Base-by-base conservation (phyloP, 192 early-diverging fungal genomes). In the Coemansia sp. region DNA sequence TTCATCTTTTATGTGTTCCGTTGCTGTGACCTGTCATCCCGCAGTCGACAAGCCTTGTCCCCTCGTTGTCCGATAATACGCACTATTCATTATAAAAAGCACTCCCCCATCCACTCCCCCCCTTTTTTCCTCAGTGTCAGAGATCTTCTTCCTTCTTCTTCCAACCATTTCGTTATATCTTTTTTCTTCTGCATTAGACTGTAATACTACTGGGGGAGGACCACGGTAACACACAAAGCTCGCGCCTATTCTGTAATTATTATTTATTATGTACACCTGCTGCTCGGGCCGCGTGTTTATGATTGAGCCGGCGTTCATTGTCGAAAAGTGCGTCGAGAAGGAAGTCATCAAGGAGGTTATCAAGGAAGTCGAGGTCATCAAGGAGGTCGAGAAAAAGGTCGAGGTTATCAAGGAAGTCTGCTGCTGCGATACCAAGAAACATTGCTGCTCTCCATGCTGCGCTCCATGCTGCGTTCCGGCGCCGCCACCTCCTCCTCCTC, bases 311-410 rank as follows among this genome's bases (percentile, higher is more conserved):
- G 73, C 64, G 15, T 80, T 80, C 25, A 68, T 66, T 17, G 77
- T 80, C n/a, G 77, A 80, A 44, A 80, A 80, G 63, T 80, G 77
- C 69, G 67, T 74, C 15, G 72, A 74, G 48, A 74, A 74, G 61
- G 72, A 63, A 12, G 74, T 80, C 62, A 67, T 69, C 55, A 80
- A 80, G 73, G 77, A 75, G 55, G 67, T 69, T 32, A 64, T 64
- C 32, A 74, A 74, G 61, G 72, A 63, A 12, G 74, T 80, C 62
- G 77, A 74, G 55, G 67, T 69, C 42, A 64, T 64, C 32, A 63
- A 66, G 31, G 60, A 79, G 38, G 75, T 64, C 27, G 64, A 66
- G 46, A 73, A 78, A 51, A 72, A 73, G 41, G 70, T 68, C 10
- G 64, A 66, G 21, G 67, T 69, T 32, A 65, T 64, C 32, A 63